These are phyloP conservation scores for Pythium oligandrum DNA, from an alignment of 352 stramenopile species.

Conservation along the genomic window DNA sequence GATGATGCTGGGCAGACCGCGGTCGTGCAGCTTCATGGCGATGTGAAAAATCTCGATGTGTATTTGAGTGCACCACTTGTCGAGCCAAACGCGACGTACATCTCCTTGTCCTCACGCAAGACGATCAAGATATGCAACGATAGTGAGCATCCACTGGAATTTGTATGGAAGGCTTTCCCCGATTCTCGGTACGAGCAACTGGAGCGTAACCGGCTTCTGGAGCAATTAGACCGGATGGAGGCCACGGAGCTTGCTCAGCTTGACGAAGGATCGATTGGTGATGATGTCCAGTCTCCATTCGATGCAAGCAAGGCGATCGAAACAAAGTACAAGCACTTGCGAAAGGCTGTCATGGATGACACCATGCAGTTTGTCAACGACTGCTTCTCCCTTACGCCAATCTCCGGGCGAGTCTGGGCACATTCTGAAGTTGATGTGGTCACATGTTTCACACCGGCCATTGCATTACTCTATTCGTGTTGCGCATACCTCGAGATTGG, in stretches of 20 bases:
- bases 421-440: slow-evolving; percentile 90
- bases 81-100: slow-evolving; percentile 86
- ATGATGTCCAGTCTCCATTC: slow-evolving; percentile 34
- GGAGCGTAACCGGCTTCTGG: slow-evolving; percentile 78
- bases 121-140: slow-evolving; percentile 92
- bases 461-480: slow-evolving; percentile 78
- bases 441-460: slow-evolving; percentile 84
- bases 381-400: slow-evolving; percentile 87
- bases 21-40: slow-evolving; percentile 66
- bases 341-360: slow-evolving; percentile 87
- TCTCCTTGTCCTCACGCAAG: slow-evolving; percentile 87
- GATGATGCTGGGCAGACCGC: slow-evolving; percentile 76
- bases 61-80: slow-evolving; percentile 85
- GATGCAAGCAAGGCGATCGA: slow-evolving; percentile 62
- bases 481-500: slow-evolving; percentile 87
- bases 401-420: slow-evolving; percentile 89
- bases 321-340: slow-evolving; percentile 90
- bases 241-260: slow-evolving; percentile 50
- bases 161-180: slow-evolving; percentile 90
- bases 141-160: slow-evolving; percentile 88
- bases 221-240: slow-evolving; percentile 84
- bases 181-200: slow-evolving; percentile 63
- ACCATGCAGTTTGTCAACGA: slow-evolving; percentile 93
- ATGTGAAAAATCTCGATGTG: slow-evolving; percentile 87
- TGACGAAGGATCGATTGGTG: slow-evolving; percentile 8